A percentile compares a stretch with the other conserved stretches of the same genome.
phyloP scores from a whole-genome alignment of 805 yeast genomes.

The Ogataea nakhonphanomensis region DNA sequence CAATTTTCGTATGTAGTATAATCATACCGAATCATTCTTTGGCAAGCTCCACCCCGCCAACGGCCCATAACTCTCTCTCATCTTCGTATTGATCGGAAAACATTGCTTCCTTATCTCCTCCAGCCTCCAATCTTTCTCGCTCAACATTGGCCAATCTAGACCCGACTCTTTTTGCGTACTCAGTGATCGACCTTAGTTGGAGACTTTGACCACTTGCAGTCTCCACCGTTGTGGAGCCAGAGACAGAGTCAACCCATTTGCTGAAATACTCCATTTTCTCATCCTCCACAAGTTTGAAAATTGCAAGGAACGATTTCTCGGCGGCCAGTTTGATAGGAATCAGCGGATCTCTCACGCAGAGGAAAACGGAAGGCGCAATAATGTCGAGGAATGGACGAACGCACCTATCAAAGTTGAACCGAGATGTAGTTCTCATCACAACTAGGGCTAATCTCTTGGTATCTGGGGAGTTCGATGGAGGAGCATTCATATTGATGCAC shows the following conservation, averaged over 20 bases:
- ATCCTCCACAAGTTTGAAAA: slow-evolving; percentile 73
- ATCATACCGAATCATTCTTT: slow-evolving; percentile 17
- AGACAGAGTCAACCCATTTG: slow-evolving; percentile 54
- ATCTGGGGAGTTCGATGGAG: slow-evolving; percentile 63
- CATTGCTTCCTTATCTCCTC: slow-evolving; percentile 85
- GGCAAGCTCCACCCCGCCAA: slow-evolving; percentile 61
- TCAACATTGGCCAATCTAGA: slow-evolving; percentile 79
- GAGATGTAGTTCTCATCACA: slow-evolving; percentile 68
- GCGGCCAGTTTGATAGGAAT: slow-evolving; percentile 94
- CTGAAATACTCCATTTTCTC: slow-evolving; percentile 49
- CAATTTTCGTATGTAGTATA: neutral
- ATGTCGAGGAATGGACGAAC: slow-evolving; percentile 52
- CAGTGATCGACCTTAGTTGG: slow-evolving; percentile 73
- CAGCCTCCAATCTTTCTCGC: slow-evolving; percentile 82
- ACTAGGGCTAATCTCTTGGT: slow-evolving; percentile 77
- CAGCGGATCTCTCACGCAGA: slow-evolving; percentile 79
- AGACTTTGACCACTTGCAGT: slow-evolving; percentile 45
- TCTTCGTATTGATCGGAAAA: slow-evolving; percentile 84
- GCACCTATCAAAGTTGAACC: slow-evolving; percentile 50
- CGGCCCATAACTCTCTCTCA: slow-evolving; percentile 83
- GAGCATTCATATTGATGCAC: slow-evolving; percentile 46
- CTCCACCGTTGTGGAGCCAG: slow-evolving; percentile 36
- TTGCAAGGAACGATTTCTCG: slow-evolving; percentile 77
- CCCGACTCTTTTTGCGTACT: slow-evolving; percentile 90
- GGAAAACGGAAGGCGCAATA: slow-evolving; percentile 71